phyloP scores from a whole-genome alignment of 768 basidiomycete genomes.

The Agaricus sinodeliciosus region DNA sequence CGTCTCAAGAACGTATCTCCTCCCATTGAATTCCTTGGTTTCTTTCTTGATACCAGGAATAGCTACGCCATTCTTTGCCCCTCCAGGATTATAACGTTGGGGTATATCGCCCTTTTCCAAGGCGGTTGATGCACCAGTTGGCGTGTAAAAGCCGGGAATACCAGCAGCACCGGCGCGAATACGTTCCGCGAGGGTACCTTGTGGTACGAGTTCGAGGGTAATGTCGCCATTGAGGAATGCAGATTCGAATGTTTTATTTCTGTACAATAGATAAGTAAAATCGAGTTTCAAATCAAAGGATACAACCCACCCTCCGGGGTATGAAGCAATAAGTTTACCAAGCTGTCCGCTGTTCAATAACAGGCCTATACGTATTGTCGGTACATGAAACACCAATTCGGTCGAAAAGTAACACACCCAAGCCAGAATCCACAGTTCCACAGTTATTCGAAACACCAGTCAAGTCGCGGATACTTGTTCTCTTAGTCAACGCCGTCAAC shows the following conservation, averaged over 20 bases:
- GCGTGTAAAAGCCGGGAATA: slow-evolving; percentile 91
- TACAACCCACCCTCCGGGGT: slow-evolving; percentile 68
- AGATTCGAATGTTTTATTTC: slow-evolving; percentile 82
- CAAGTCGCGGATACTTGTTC: slow-evolving; percentile 66
- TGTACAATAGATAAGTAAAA: slow-evolving; percentile 19
- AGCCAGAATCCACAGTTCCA: slow-evolving; percentile 61
- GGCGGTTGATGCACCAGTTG: slow-evolving; percentile 82
- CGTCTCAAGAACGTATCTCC: slow-evolving; percentile 75
- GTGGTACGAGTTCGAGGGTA: slow-evolving; percentile 83
- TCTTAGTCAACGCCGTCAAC: slow-evolving; percentile 66
- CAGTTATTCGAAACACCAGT: slow-evolving; percentile 90
- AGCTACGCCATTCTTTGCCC: slow-evolving; percentile 62
- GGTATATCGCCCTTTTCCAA: slow-evolving; percentile 78
- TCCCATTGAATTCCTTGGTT: slow-evolving; percentile 68
- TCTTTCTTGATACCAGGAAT: slow-evolving; percentile 76
- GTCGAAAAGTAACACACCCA: slow-evolving; percentile 38
- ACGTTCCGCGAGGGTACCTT: slow-evolving; percentile 86
- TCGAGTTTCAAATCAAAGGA: neutral
- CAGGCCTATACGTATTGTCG: slow-evolving; percentile 41
- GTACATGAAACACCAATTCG: neutral
- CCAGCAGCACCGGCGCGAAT: slow-evolving; percentile 86
- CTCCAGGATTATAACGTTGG: slow-evolving; percentile 70
- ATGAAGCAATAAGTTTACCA: slow-evolving; percentile 81
- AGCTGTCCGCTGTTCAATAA: slow-evolving; percentile 72
- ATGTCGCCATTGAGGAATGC: slow-evolving; percentile 78